These are phyloP conservation scores for Theileria sp. DNA, from an alignment of 169 alveolate species.

Conservation along the genomic window DNA sequence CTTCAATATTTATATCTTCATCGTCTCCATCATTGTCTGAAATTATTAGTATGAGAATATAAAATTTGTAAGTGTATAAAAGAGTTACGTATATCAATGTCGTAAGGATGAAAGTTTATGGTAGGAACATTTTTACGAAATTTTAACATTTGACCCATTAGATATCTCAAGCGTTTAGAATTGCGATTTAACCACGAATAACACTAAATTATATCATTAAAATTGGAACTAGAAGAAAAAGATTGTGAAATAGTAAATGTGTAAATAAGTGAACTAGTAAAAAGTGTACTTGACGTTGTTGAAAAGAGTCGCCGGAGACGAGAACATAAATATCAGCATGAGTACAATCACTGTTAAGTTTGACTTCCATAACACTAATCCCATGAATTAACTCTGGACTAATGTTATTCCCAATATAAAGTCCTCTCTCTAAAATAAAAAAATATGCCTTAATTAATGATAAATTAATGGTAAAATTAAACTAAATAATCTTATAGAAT, in stretches of 20 bases:
- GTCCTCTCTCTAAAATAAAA: conserved; percentile 9
- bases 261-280: not conserved
- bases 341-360: conserved; percentile 50
- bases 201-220: conserved; percentile 17
- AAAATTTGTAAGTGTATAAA: not conserved
- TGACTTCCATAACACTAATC: conserved; percentile 40
- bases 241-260: not conserved
- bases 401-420: conserved; percentile 44
- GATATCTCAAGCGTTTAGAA: conserved; percentile 44
- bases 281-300: conserved; percentile 51
- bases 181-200: conserved; percentile 53
- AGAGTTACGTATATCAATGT: conserved; percentile 25
- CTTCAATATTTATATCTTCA: too few species aligned
- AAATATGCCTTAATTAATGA: not conserved
- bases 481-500: not conserved
- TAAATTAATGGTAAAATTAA: not conserved
- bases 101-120: conserved; percentile 33
- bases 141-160: conserved; percentile 41
- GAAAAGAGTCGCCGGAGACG: conserved; percentile 59
- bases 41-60: too few species aligned
- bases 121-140: conserved; percentile 63
- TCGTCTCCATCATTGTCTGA: too few species aligned
- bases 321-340: conserved; percentile 56
- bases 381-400: conserved; percentile 44
- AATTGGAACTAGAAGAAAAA: not conserved